Base-by-base conservation (phyloP, 129 eudicot species). In the Arctium minus region DNA sequence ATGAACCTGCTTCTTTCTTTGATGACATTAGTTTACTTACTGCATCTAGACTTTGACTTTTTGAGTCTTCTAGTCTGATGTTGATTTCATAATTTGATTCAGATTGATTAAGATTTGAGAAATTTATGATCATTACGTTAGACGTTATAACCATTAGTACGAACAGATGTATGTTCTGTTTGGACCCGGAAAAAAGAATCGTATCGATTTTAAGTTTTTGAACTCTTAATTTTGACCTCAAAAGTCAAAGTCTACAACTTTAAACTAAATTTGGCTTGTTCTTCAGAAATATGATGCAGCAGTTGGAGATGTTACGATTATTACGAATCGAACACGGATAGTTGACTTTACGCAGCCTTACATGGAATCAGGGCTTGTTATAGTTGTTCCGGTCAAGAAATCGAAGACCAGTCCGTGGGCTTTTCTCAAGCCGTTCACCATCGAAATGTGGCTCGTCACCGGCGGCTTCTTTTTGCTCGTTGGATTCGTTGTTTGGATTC, bases 331-430 rank as follows among this genome's bases (percentile, higher is more conserved):
- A 78, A 93, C 99, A 5, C 86, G 96, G 80, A 82, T 92, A 72
- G 99, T 96, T 84, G 99, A 96, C 86, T 96, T 96, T 36, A 96
- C 99, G 10, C 99, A 96, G 68, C 99, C 99, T 68, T 96, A 74
- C 77, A 91, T 91, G 91, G 99, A 93, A 85, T 96, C 99, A 0
- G 99, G 99, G 29, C 94, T 96, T n/a, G 97, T 96, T 15, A 88
- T 96, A 22, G 91, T 96, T 73, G 92, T 91, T 78, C 89, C 98
- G 3, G 89, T 96, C 5, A 86, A 82, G 71, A 81, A 85, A 76
- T 71, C 71, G n/a, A 96, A 91, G 80, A 85, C 94, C 10, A 90
- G 94, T 84, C 90, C 99, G 18, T 96, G 94, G 98, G 97, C 99
- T 76, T 96, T 96, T 78, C 98, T 96, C 64, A 85, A 86, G 81